Percentiles rank a stretch among this genome's conserved stretches.
Evolutionary conservation across 371 early-diverging fungal genomes (phyloP).

Genomic region (Entomophthora muscae): DNA sequence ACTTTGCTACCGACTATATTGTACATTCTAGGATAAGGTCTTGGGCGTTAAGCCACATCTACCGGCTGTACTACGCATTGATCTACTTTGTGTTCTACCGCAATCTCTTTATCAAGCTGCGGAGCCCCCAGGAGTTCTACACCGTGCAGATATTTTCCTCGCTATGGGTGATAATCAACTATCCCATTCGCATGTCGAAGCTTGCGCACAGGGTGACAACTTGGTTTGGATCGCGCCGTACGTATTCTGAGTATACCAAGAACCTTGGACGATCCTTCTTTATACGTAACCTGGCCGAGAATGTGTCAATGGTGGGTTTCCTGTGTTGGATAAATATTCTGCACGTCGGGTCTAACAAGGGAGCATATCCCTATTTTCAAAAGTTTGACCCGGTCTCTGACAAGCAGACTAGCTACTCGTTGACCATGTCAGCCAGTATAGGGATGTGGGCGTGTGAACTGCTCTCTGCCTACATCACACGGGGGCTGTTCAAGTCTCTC

Average conservation of each 20-base stretch:
- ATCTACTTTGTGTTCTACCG: constrained; percentile 63
- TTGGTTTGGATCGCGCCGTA: constrained; percentile 27
- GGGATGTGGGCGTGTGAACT: constrained; percentile 47
- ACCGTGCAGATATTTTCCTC: constrained; percentile 44
- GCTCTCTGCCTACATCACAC: constrained; percentile 33
- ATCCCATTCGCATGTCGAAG: constrained; percentile 45
- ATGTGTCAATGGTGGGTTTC: constrained; percentile 58
- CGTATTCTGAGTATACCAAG: constrained; percentile 41
- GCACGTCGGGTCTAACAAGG: constrained; percentile 42
- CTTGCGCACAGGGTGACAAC: constrained; percentile 26
- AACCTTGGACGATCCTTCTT: constrained; percentile 48
- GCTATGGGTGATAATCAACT: constrained; percentile 51
- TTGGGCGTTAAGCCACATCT: constrained; percentile 42
- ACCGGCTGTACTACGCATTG: constrained; percentile 52
- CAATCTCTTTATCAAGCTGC: constrained; percentile 49
- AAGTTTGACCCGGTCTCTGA: constrained; percentile 6
- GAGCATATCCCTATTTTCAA: constrained; percentile 41
- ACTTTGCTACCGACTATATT: constrained; percentile 39
- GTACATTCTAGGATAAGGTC: constrained; percentile 38
- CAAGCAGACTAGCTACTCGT: constrained; percentile 24
- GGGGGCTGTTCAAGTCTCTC: constrained; percentile 23
- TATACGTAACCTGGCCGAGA: constrained; percentile 51
- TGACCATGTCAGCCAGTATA: constrained; percentile 33
- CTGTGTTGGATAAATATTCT: constrained; percentile 47
- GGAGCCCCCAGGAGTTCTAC: constrained; percentile 39